A percentile compares a stretch with the other conserved stretches of the same genome.
Evolutionary conservation across 768 basidiomycete genomes (phyloP).

Genomic region (Sistotremastrum niveocremeum): DNA sequence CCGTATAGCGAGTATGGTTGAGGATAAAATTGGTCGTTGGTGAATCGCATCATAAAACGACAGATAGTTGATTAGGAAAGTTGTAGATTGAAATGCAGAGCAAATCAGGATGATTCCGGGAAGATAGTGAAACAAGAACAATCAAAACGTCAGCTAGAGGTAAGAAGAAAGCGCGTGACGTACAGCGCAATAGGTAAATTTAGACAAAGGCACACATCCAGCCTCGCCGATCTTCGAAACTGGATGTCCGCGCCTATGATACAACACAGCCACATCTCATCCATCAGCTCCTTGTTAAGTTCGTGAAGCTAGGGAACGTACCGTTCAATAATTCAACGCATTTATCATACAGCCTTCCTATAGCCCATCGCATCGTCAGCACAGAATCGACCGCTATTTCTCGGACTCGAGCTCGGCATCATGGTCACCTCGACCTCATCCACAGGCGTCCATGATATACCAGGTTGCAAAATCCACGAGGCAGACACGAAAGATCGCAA

Average conservation of each 20-base stretch:
- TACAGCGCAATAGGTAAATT: constrained; percentile 93
- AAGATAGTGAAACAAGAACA: neutral
- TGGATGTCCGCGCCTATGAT: constrained; percentile 83
- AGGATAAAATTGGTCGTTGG: too few species aligned
- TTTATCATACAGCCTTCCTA: constrained; percentile 84
- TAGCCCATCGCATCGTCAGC: too few species aligned
- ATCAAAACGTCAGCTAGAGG: neutral
- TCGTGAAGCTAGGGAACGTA: constrained; percentile 18
- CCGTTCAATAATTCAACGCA: constrained; percentile 77
- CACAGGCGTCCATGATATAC: neutral
- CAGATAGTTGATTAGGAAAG: neutral
- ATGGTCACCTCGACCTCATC: too few species aligned
- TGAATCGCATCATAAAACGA: too few species aligned
- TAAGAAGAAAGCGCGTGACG: constrained; percentile 14
- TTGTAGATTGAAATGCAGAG: neutral
- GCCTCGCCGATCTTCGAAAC: constrained; percentile 72
- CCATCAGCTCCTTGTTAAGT: neutral
- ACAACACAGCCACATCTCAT: neutral
- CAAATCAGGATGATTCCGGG: neutral
- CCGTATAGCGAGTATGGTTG: too few species aligned
- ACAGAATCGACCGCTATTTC: neutral
- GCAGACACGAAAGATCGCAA: neutral
- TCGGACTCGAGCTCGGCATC: too few species aligned
- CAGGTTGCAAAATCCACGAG: neutral
- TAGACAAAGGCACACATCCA: constrained; percentile 87